Conservation (phyloP, 768 basidiomycete genomes). For the Tulasnella calospora region DNA sequence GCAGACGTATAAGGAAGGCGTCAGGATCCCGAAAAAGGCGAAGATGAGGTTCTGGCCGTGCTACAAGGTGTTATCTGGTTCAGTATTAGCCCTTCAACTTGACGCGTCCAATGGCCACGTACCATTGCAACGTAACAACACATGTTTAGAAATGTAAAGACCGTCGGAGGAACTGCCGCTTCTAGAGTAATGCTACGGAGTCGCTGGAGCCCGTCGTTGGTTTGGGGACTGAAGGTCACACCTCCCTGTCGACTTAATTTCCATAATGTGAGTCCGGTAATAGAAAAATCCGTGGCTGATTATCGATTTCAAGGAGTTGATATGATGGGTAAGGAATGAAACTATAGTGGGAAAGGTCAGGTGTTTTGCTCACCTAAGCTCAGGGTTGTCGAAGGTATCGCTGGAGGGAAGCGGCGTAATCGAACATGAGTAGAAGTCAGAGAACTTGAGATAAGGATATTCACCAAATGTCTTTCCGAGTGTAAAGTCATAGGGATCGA, state of each 20-base stretch:
- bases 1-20: neutral
- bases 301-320: neutral
- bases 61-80: neutral
- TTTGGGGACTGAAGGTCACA: neutral
- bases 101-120: neutral
- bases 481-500: neutral
- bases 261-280: neutral
- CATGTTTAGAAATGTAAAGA: conserved; percentile 3
- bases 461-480: neutral
- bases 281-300: neutral
- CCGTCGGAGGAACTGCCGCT: conserved; percentile 1
- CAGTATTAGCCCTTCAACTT: neutral
- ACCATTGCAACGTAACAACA: neutral
- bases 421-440: neutral
- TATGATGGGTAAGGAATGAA: neutral
- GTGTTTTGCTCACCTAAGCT: neutral
- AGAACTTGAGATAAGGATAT: neutral
- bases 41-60: neutral
- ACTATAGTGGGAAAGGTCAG: too few relatives aligned
- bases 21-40: neutral
- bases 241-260: neutral
- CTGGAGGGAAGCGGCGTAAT: neutral
- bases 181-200: neutral
- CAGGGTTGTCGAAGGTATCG: neutral
- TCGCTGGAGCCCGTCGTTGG: neutral